Conservation (phyloP, 345 rosid genomes). For the Eucalyptus sideroxylon region DNA sequence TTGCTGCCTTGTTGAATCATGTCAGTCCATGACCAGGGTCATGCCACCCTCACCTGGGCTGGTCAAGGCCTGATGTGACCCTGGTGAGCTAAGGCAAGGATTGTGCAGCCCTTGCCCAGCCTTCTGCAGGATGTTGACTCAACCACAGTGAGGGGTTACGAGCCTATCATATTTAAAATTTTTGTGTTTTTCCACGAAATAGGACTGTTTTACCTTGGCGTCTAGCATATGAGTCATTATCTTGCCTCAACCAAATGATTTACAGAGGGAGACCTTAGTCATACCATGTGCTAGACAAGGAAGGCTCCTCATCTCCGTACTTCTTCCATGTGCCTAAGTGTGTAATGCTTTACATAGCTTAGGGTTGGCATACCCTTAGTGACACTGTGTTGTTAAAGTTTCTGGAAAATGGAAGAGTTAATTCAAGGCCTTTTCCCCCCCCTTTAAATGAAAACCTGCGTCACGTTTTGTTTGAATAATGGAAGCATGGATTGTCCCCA, state of each 20-base stretch:
- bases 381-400: neutral
- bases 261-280: neutral
- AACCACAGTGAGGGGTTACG: neutral
- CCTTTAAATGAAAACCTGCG: neutral
- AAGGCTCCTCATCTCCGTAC: neutral
- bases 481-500: constrained; percentile 3
- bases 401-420: neutral
- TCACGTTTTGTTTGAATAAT: neutral
- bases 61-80: neutral
- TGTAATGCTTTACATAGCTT: neutral
- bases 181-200: neutral
- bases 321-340: neutral
- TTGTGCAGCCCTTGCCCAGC: neutral
- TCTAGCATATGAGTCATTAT: neutral
- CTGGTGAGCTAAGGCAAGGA: neutral
- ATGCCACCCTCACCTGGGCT: neutral
- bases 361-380: neutral
- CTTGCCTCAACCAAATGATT: neutral
- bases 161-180: neutral
- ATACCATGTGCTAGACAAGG: neutral
- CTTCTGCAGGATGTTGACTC: neutral
- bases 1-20: neutral
- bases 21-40: neutral
- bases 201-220: neutral
- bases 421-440: neutral